Evolutionary conservation across 176 grass and related monocot genomes (phyloP).

Genomic region (Pharus latifolius): DNA sequence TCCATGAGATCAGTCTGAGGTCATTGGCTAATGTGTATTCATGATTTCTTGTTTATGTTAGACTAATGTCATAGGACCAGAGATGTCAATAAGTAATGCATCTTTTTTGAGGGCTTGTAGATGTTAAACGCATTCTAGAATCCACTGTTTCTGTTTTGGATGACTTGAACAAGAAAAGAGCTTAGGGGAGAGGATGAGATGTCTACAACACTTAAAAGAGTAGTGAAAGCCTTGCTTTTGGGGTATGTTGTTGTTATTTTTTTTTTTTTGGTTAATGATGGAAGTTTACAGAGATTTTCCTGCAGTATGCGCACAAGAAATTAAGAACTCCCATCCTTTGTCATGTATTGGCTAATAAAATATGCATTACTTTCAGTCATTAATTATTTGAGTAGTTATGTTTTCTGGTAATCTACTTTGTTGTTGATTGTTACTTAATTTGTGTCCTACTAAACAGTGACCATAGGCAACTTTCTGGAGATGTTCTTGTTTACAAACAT

Average conservation of each 20-base stretch:
- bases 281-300: no score
- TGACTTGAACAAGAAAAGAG: neutral
- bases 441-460: slow-evolving; percentile 32
- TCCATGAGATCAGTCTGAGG: no score
- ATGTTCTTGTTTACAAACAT: slow-evolving; percentile 68
- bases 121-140: neutral
- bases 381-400: neutral
- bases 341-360: neutral
- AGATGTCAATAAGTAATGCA: no score
- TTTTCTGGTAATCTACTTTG: neutral
- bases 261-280: no score
- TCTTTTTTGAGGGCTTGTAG: neutral
- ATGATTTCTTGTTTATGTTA: neutral
- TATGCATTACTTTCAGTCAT: neutral
- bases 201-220: no score
- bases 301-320: neutral
- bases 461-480: slow-evolving; percentile 46
- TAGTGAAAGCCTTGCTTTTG: no score
- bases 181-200: neutral
- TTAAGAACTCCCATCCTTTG: neutral
- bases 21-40: neutral
- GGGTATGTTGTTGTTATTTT: no score
- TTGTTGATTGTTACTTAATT: slow-evolving; percentile 9
- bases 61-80: neutral
- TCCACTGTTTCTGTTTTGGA: neutral